phyloP scores from a whole-genome alignment of 129 eudicot species.

The Helichrysum umbraculigerum region DNA sequence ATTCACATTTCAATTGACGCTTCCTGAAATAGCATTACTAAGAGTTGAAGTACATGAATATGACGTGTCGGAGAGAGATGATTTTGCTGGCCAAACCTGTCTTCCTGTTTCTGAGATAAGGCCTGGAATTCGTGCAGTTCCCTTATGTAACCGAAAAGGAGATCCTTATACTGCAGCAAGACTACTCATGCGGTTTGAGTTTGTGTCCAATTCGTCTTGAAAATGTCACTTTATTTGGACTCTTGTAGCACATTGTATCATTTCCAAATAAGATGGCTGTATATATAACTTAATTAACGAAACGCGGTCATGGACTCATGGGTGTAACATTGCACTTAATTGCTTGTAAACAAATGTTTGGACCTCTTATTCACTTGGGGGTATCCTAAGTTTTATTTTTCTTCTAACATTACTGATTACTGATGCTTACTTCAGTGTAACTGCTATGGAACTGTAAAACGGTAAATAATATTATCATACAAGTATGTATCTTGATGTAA shows the following conservation, averaged over 20 bases:
- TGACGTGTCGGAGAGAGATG: constrained; percentile 74
- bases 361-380: too few species aligned
- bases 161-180: constrained; percentile 50
- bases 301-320: too few species aligned
- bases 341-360: too few species aligned
- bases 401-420: too few species aligned
- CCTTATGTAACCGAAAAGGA: constrained; percentile 67
- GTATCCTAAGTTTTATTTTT: too few species aligned
- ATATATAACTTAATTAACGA: not conserved
- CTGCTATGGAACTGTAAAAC: too few species aligned
- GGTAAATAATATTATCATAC: too few species aligned
- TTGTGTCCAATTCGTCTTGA: constrained; percentile 19
- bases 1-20: constrained; percentile 67
- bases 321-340: too few species aligned
- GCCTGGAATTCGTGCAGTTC: constrained; percentile 75
- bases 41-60: constrained; percentile 87
- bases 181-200: constrained; percentile 76
- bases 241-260: not conserved
- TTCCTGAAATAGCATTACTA: constrained; percentile 83
- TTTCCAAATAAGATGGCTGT: constrained; percentile 22
- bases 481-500: too few species aligned
- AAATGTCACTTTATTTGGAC: not conserved
- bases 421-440: too few species aligned
- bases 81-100: constrained; percentile 88
- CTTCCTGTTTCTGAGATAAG: constrained; percentile 74